Conservation (phyloP, 2,329 filamentous ascomycete species). For the Cladosporium sp. region DNA sequence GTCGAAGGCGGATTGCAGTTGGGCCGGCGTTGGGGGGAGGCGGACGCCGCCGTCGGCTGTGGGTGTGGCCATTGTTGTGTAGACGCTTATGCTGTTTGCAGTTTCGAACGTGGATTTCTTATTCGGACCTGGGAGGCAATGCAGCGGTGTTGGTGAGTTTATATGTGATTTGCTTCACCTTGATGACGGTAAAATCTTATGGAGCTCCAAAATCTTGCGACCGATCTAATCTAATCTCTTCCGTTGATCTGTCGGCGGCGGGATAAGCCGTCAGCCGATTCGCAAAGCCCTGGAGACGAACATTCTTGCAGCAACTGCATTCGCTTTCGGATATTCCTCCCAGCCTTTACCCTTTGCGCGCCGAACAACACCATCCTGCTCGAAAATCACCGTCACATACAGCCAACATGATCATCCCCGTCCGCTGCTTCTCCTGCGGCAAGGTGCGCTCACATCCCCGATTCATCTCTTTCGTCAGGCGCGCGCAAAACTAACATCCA, state of each 20-base stretch:
- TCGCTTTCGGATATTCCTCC: no score
- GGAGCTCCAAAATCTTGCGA: no score
- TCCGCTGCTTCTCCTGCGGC: conserved; percentile 98
- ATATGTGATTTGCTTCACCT: no score
- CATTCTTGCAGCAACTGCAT: not conserved
- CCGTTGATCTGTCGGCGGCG: no score
- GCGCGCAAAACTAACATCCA: conserved; percentile 29
- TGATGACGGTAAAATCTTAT: not conserved
- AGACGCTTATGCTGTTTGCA: no score
- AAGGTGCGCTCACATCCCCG: conserved; percentile 64
- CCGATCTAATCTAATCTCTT: no score
- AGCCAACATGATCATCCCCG: conserved; percentile 89
- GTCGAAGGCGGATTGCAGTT: conserved; percentile 55
- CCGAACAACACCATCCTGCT: no score
- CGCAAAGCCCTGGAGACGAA: not conserved
- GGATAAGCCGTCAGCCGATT: not conserved
- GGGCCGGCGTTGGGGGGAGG: conserved; percentile 20
- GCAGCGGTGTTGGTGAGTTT: no score
- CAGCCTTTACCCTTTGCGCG: no score
- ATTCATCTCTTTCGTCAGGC: conserved; percentile 5
- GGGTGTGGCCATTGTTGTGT: not conserved
- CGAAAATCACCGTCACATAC: conserved; percentile 7
- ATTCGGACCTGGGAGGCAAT: no score
- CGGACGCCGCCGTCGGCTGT: conserved; percentile 6
- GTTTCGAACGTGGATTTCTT: no score